These are phyloP conservation scores for Metarhizium album DNA, from an alignment of 2,329 filamentous ascomycete species.

Conservation along the genomic window DNA sequence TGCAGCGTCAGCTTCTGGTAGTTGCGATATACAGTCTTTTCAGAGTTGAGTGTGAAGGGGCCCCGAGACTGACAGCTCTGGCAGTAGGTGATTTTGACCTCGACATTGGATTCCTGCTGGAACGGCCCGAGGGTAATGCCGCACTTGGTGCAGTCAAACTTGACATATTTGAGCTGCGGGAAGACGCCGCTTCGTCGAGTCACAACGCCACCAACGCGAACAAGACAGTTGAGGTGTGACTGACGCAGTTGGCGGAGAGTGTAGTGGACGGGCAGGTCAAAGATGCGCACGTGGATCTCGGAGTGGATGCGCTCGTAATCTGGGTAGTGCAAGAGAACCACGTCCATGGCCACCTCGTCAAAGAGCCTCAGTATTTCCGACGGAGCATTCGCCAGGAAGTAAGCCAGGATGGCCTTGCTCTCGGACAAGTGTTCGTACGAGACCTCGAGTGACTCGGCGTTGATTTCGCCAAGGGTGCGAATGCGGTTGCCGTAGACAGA, in stretches of 20 bases:
- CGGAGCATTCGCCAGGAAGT: constrained; percentile 91
- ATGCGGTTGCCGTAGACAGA: constrained; percentile 95
- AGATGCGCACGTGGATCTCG: constrained; percentile 95
- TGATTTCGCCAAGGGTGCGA: constrained; percentile 89
- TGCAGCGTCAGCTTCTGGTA: constrained; percentile 97
- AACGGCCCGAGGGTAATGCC: constrained; percentile 87
- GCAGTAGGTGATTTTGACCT: constrained; percentile 93
- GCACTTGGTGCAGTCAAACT: constrained; percentile 94
- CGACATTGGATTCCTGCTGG: constrained; percentile 91
- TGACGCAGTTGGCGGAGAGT: constrained; percentile 92
- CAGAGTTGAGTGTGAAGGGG: constrained; percentile 90
- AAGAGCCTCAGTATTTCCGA: constrained; percentile 94
- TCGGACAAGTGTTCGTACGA: constrained; percentile 87
- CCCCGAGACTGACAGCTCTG: constrained; percentile 93
- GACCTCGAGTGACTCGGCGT: constrained; percentile 91
- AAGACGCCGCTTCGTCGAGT: constrained; percentile 92
- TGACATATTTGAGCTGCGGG: constrained; percentile 95
- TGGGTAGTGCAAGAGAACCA: constrained; percentile 88
- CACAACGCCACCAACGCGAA: constrained; percentile 89
- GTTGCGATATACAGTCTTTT: constrained; percentile 97
- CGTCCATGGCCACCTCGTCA: constrained; percentile 93
- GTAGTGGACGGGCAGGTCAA: constrained; percentile 87
- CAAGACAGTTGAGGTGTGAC: constrained; percentile 88
- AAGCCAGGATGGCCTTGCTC: constrained; percentile 86
- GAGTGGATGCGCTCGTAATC: constrained; percentile 97